phyloP scores from a whole-genome alignment of 768 basidiomycete species.

The Tephrocybe sp. region DNA sequence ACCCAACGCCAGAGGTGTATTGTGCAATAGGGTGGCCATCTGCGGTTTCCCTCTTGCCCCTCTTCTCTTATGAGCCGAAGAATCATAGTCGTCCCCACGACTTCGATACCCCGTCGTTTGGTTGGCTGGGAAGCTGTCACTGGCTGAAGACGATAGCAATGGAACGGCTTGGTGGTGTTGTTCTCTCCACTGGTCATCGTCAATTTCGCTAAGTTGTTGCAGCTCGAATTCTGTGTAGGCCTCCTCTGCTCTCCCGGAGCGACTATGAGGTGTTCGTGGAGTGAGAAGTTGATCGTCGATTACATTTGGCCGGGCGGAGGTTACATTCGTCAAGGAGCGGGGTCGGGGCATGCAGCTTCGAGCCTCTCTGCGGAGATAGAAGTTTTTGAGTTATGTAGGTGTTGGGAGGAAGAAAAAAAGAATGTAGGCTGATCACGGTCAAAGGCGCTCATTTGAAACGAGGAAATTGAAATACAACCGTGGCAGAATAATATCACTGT shows the following conservation, averaged over 20 bases:
- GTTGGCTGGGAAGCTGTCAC: conserved; percentile 32
- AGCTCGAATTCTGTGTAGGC: conserved; percentile 48
- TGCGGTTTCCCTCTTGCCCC: conserved; percentile 17
- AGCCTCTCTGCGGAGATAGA: no score
- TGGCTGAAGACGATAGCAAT: conserved; percentile 45
- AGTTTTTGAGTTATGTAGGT: no score
- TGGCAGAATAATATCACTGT: no score
- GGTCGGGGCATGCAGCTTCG: conserved; percentile 34
- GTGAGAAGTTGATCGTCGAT: conserved; percentile 40
- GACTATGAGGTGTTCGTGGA: conserved; percentile 63
- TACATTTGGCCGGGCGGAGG: conserved; percentile 28
- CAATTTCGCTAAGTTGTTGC: conserved; percentile 29
- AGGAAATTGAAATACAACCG: no score
- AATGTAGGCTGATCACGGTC: no score
- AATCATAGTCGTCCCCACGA: conserved; percentile 36
- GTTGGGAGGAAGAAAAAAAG: background rate
- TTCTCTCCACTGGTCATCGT: conserved; percentile 33
- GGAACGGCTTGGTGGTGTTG: conserved; percentile 42
- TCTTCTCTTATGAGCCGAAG: conserved; percentile 1
- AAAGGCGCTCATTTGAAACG: no score
- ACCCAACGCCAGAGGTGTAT: conserved; percentile 44
- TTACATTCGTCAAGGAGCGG: conserved; percentile 32
- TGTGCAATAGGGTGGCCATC: conserved; percentile 22
- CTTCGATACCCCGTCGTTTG: conserved; percentile 31
- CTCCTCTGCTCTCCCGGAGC: conserved; percentile 55